phyloP scores from a whole-genome alignment of 345 rosid species.

The Linum lewisii region DNA sequence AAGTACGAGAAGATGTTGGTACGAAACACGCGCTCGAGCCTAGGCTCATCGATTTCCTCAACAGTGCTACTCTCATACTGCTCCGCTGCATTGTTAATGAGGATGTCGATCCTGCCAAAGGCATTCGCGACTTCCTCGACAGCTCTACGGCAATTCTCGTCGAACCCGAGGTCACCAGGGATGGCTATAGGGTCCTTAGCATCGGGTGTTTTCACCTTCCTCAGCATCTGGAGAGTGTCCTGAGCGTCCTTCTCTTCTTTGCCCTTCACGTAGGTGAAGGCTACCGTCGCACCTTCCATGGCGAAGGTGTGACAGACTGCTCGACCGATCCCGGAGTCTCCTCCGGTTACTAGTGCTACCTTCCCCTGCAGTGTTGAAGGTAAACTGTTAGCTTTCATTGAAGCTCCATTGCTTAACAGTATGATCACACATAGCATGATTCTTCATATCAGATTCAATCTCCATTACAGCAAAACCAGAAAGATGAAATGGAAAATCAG shows the following conservation, averaged over 20 bases:
- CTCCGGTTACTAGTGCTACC: constrained; percentile 71
- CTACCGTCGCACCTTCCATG: constrained; percentile 60
- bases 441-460: too few relatives aligned
- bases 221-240: constrained; percentile 42
- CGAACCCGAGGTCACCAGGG: constrained; percentile 52
- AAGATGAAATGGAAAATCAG: too few relatives aligned
- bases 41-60: constrained; percentile 61
- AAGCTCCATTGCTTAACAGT: background rate
- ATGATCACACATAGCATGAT: background rate
- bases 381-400: background rate
- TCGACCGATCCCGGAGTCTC: constrained; percentile 75
- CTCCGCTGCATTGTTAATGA: constrained; percentile 61
- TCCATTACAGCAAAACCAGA: too few relatives aligned
- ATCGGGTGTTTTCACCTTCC: constrained; percentile 30
- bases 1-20: constrained; percentile 62
- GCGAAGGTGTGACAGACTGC: constrained; percentile 48
- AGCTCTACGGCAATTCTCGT: constrained; percentile 55
- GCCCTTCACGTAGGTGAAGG: constrained; percentile 56
- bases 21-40: constrained; percentile 60
- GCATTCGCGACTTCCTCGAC: constrained; percentile 53
- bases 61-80: constrained; percentile 36
- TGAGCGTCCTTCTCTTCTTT: constrained; percentile 63
- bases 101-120: constrained; percentile 51
- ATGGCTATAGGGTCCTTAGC: constrained; percentile 54
- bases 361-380: constrained; percentile 36